phyloP scores from a whole-genome alignment of 2,329 filamentous ascomycete genomes.

The Colletotrichum sp. region DNA sequence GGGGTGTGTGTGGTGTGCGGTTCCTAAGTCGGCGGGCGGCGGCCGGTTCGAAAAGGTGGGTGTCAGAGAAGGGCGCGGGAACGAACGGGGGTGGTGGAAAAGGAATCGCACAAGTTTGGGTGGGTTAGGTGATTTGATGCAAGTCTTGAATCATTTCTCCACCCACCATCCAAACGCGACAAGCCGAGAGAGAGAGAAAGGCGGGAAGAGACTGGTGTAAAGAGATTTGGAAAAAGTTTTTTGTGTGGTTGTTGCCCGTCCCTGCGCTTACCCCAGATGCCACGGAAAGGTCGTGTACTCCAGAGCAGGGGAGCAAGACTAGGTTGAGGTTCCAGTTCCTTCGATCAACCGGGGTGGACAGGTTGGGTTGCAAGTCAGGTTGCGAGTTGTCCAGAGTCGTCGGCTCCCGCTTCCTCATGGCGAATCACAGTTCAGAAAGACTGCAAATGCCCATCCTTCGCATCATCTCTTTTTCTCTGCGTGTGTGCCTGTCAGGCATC shows the following conservation, averaged over 20 bases:
- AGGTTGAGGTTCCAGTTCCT: neutral
- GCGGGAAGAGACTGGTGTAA: neutral
- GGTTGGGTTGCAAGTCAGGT: neutral
- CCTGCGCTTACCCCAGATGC: neutral
- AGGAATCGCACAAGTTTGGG: neutral
- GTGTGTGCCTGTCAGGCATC: neutral
- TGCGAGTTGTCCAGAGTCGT: neutral
- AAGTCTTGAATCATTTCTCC: slow-evolving; percentile 5
- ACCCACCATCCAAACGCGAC: neutral
- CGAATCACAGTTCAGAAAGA: neutral
- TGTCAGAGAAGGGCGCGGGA: neutral
- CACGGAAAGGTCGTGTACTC: neutral
- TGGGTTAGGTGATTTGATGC: slow-evolving; percentile 13
- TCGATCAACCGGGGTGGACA: neutral
- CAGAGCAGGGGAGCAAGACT: neutral
- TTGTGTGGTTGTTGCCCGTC: neutral
- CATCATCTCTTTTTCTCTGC: neutral
- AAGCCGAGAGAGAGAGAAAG: neutral
- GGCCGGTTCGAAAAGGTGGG: neutral
- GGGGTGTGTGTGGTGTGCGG: neutral
- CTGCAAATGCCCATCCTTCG: neutral
- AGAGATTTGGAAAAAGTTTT: neutral
- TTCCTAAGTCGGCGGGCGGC: neutral
- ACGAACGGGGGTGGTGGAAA: neutral
- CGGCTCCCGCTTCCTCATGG: neutral